Conservation (phyloP, 129 eudicot species). For the Lactuca sativa region DNA sequence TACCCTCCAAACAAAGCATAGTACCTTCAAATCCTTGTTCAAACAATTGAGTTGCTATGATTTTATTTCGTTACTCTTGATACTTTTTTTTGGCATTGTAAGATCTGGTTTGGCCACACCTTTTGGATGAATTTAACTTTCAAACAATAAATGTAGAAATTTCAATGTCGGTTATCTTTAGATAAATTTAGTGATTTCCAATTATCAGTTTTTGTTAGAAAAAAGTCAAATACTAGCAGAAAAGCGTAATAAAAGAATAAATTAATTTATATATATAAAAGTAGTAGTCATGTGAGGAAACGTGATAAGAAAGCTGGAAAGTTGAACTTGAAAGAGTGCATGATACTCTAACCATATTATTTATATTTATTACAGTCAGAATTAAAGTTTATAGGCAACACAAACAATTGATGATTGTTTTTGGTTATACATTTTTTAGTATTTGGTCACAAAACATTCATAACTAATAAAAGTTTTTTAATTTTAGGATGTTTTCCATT, state of each 20-base stretch:
- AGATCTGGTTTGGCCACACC: no score
- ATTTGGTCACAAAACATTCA: no score
- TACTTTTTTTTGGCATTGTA: no score
- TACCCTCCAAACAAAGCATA: no score
- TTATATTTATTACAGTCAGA: not conserved
- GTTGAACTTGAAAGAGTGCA: constrained; percentile 27
- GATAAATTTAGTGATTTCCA: not conserved
- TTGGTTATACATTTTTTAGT: not conserved
- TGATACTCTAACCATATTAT: constrained; percentile 12
- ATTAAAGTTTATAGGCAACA: not conserved
- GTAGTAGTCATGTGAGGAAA: constrained; percentile 23
- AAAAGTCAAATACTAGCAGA: not conserved
- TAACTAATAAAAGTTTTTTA: no score
- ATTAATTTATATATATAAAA: constrained; percentile 10
- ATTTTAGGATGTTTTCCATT: no score
- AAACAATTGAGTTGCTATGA: no score
- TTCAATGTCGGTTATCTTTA: not conserved
- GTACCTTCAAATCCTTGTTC: no score
- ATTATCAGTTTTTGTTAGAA: not conserved
- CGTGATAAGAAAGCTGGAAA: constrained; percentile 31
- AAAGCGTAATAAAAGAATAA: constrained; percentile 1
- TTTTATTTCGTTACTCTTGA: no score
- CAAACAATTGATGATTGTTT: not conserved
- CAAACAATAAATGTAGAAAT: not conserved
- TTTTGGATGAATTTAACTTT: no score